These are phyloP conservation scores for Oropetium thomaeum DNA, from an alignment of 176 grass and related monocot genomes.

Conservation along the genomic window DNA sequence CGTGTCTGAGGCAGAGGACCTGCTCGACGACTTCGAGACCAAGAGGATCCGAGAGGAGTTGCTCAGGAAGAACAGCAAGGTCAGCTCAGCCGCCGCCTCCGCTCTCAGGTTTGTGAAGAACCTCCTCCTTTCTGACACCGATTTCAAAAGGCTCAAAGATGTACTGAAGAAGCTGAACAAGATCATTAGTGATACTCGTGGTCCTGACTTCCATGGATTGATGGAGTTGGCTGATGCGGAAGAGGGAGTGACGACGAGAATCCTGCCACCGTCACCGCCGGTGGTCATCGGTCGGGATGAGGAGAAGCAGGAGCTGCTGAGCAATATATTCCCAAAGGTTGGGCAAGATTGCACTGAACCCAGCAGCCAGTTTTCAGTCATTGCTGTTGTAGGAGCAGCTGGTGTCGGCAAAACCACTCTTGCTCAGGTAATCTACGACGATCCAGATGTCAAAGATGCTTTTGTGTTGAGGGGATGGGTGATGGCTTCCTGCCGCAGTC, in stretches of 20 bases:
- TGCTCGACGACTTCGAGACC: conserved; percentile 37
- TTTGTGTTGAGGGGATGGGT: conserved; percentile 32
- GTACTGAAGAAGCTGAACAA: conserved; percentile 1
- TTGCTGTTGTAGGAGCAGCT: conserved; percentile 39
- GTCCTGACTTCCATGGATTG: not conserved
- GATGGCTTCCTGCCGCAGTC: conserved; percentile 14
- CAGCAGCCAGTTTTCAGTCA: conserved; percentile 17
- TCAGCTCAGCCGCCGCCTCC: not conserved
- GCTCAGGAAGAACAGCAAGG: not conserved
- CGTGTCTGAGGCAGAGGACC: conserved; percentile 18
- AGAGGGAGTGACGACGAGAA: not conserved
- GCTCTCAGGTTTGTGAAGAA: conserved; percentile 1
- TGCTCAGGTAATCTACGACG: conserved; percentile 29
- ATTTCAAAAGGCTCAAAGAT: conserved; percentile 19
- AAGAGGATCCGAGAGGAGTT: conserved; percentile 12
- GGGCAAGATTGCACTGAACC: not conserved
- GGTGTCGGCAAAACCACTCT: conserved; percentile 56
- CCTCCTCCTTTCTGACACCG: conserved; percentile 4
- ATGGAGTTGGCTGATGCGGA: not conserved
- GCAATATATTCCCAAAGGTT: not conserved
- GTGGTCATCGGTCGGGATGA: conserved; percentile 12
- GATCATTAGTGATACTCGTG: not conserved
- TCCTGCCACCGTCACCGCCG: not conserved
- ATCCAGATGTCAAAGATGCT: conserved; percentile 2
- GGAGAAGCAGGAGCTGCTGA: not conserved